Evolutionary conservation across 352 stramenopile genomes (phyloP).

Genomic region (Phytophthora quininea): DNA sequence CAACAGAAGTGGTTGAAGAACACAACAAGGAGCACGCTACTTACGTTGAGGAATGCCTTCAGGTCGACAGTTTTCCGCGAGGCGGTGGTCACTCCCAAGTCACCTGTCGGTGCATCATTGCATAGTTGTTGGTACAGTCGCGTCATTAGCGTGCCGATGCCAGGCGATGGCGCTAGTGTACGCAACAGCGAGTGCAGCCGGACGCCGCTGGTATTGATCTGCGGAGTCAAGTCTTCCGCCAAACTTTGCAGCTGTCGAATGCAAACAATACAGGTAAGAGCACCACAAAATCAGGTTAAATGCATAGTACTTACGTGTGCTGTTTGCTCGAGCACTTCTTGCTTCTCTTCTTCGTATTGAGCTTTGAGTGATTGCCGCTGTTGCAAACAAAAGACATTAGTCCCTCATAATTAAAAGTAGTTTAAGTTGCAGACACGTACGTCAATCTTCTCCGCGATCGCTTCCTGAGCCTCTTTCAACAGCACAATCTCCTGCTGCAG

Average conservation of each 20-base stretch:
- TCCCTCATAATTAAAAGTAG: neutral
- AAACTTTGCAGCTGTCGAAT: conserved; percentile 50
- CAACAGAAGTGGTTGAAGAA: conserved; percentile 6
- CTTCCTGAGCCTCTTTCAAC: conserved; percentile 56
- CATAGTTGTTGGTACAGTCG: conserved; percentile 76
- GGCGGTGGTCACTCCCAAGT: conserved; percentile 25
- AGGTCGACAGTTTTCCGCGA: conserved; percentile 68
- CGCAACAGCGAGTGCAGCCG: conserved; percentile 71
- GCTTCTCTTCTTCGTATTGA: conserved; percentile 70
- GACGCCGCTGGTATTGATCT: conserved; percentile 59
- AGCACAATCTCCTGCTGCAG: conserved; percentile 66
- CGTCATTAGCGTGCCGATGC: conserved; percentile 76
- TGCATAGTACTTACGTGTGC: conserved; percentile 44
- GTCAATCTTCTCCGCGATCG: conserved; percentile 52
- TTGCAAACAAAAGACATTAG: neutral
- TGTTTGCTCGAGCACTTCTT: conserved; percentile 66
- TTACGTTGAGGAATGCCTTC: conserved; percentile 67
- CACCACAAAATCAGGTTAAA: neutral
- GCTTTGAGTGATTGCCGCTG: conserved; percentile 64
- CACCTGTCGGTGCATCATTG: conserved; percentile 26
- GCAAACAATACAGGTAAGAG: conserved; percentile 1
- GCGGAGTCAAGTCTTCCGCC: conserved; percentile 52
- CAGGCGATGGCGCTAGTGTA: conserved; percentile 60
- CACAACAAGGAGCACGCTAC: conserved; percentile 15
- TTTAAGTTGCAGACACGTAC: conserved; percentile 21